Base-by-base conservation (phyloP, 176 grass and related monocot genomes). In the Ananas comosus region DNA sequence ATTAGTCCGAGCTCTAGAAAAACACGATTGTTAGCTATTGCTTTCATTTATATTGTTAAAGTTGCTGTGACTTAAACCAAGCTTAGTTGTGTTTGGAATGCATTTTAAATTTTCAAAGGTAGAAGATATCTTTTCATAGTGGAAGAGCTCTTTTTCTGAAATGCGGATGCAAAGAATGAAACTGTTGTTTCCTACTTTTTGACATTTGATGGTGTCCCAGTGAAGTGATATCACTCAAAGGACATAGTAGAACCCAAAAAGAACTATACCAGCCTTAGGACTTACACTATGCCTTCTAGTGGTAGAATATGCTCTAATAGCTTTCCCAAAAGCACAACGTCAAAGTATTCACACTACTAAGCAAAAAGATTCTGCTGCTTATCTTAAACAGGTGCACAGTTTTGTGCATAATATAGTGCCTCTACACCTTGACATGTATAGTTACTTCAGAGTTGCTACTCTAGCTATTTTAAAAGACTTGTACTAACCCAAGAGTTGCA, bases 221-320 rank as follows among this genome's bases (percentile, higher is more conserved):
- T 16, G 16, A n/a, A n/a, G 56, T 61, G 56, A 10, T 61, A n/a
- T 21, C n/a, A 18, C 21, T 10, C 17, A 61, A 61, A 16, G 2
- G 3, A 51, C 13, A 51, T 16, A 51, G 65, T 48, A 65, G 16
- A 65, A 48, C 24, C 12, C 9, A 29, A 12, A 42, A 33, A 54
- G 49, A 65, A 27, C 51, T 74, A 83, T 83, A 1, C 65, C 78
- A 77, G 51, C 50, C 83, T 76, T 80, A 18, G 28, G 12, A 8
- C 63, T 51, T 48, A 77, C 54, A 72, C 83, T 69, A 23, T 24
- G 14, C 7, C 13, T 64, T 64, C 28, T 14, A 28, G 59, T 27
- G 21, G 48, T 27, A 51, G 51, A 58, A 51, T 18, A 74, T 74
- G 72, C 72, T 64, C 48, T 28, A 14, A 51, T 51, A 64, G 5